phyloP scores from a whole-genome alignment of 2,329 filamentous ascomycete species.

The Apiospora saccharicola region DNA sequence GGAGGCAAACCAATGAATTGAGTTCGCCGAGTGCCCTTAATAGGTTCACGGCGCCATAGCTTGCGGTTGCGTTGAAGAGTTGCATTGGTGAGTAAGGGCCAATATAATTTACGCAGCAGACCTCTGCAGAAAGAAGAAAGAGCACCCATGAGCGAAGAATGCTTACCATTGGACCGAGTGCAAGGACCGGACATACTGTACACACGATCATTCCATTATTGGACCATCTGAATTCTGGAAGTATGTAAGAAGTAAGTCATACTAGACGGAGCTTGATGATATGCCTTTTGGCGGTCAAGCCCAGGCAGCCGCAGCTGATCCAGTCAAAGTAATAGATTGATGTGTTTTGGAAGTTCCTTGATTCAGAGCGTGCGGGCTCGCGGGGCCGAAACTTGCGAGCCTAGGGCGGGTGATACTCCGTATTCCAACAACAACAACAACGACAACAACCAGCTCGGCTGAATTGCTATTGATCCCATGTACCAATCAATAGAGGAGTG shows the following conservation, averaged over 20 bases:
- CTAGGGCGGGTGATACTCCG: constrained; percentile 15
- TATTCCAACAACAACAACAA: not conserved
- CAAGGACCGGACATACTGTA: not conserved
- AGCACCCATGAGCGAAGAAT: not conserved
- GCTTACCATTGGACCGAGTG: not conserved
- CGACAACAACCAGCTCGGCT: not conserved
- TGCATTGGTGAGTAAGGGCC: constrained; percentile 14
- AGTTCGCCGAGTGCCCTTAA: not conserved
- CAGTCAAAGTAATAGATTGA: not conserved
- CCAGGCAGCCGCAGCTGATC: constrained; percentile 13
- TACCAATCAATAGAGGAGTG: not conserved
- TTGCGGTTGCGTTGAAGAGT: constrained; percentile 1
- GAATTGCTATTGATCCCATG: not conserved
- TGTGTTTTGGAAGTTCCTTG: constrained; percentile 6
- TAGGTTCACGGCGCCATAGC: not conserved
- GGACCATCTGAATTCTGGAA: constrained; percentile 2
- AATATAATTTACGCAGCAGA: constrained; percentile 2
- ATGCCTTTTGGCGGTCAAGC: constrained; percentile 19
- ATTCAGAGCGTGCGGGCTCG: constrained; percentile 10
- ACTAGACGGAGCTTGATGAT: constrained; percentile 1
- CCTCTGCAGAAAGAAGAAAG: not conserved
- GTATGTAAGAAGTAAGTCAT: not conserved
- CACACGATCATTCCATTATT: constrained; percentile 12
- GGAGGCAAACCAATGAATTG: constrained; percentile 11
- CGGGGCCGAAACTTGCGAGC: constrained; percentile 13